These are phyloP conservation scores for Pestalotiopsis sp. DNA, from an alignment of 2,329 filamentous ascomycete species.

Conservation along the genomic window DNA sequence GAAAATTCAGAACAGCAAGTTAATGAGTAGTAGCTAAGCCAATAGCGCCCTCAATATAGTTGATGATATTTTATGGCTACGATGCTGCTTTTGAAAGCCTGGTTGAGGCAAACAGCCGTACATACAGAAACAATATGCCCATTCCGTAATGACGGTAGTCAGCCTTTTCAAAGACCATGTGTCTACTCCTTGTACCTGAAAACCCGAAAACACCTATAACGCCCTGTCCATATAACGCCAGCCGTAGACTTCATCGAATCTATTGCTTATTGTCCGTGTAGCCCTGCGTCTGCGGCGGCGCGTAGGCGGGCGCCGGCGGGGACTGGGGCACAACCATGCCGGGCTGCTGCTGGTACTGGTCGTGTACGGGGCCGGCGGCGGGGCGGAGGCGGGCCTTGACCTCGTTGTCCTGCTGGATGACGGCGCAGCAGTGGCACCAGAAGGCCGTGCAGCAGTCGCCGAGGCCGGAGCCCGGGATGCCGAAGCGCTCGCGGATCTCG, in stretches of 20 bases:
- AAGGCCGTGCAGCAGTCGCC: slow-evolving; percentile 38
- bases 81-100: too few relatives aligned
- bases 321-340: slow-evolving; percentile 37
- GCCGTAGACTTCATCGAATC: neutral
- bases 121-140: too few relatives aligned
- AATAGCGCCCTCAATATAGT: too few relatives aligned
- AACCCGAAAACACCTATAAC: neutral
- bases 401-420: slow-evolving; percentile 63
- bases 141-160: too few relatives aligned
- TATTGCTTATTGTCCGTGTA: neutral
- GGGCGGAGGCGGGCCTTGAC: slow-evolving; percentile 33
- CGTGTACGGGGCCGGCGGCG: slow-evolving; percentile 29
- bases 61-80: too few relatives aligned
- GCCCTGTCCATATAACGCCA: neutral
- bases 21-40: too few relatives aligned
- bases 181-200: neutral
- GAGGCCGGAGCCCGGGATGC: slow-evolving; percentile 43
- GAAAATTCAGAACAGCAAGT: too few relatives aligned
- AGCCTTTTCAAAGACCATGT: too few relatives aligned
- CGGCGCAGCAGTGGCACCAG: slow-evolving; percentile 52
- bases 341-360: slow-evolving; percentile 39
- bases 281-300: slow-evolving; percentile 5
- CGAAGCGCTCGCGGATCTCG: slow-evolving; percentile 44
- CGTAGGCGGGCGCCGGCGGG: neutral
- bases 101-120: too few relatives aligned